phyloP scores from a whole-genome alignment of 2,329 filamentous ascomycete genomes.

The Fusarium tupiense region DNA sequence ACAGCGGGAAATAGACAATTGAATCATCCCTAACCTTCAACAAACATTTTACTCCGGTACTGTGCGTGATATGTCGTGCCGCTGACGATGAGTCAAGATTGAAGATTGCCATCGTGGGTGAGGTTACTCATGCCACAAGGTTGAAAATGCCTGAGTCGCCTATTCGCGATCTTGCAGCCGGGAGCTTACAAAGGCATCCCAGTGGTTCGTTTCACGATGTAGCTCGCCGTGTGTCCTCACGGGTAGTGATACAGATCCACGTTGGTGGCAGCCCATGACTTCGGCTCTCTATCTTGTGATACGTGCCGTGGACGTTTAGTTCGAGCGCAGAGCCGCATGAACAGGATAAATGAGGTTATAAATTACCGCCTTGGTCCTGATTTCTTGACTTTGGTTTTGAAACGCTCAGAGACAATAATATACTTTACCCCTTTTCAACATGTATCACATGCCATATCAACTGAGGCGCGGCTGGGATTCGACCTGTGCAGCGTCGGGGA shows the following conservation, averaged over 20 bases:
- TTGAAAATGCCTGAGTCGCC: background rate
- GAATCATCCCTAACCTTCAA: slow-evolving; percentile 4
- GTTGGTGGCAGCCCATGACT: background rate
- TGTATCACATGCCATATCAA: slow-evolving; percentile 2
- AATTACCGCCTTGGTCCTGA: background rate
- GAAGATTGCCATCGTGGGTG: background rate
- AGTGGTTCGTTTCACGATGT: slow-evolving; percentile 7
- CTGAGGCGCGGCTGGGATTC: background rate
- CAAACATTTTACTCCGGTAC: background rate
- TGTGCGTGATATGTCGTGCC: background rate
- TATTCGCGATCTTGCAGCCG: background rate
- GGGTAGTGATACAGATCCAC: background rate
- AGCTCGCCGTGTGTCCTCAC: slow-evolving; percentile 3
- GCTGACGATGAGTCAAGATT: background rate
- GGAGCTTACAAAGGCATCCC: background rate
- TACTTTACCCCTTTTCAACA: background rate
- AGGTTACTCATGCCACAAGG: background rate
- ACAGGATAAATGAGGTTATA: background rate
- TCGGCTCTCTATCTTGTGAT: slow-evolving; percentile 7
- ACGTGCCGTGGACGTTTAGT: background rate
- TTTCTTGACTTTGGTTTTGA: background rate
- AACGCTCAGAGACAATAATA: background rate
- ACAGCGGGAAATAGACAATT: slow-evolving; percentile 20
- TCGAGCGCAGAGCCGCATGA: slow-evolving; percentile 4
- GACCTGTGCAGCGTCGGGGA: slow-evolving; percentile 38